Evolutionary conservation across 495 filamentous ascomycete species (phyloP).

Genomic region (Xylaria venustula): DNA sequence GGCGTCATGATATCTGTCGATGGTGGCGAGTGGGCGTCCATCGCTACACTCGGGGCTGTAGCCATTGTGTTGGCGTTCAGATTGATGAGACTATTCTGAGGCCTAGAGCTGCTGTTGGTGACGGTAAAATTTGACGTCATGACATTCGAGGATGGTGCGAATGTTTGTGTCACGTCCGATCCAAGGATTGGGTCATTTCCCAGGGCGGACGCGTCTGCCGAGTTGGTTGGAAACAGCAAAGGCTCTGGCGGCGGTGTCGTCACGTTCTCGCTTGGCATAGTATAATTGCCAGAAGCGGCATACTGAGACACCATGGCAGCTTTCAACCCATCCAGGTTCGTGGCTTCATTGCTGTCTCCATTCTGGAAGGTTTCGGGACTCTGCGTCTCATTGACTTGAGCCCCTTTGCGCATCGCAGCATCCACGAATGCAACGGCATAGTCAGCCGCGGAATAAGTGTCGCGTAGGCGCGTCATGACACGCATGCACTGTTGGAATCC

Average conservation of each 20-base stretch:
- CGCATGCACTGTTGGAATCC: slow-evolving; percentile 86
- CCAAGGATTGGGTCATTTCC: slow-evolving; percentile 3
- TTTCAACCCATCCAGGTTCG: slow-evolving; percentile 22
- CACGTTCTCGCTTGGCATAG: slow-evolving; percentile 20
- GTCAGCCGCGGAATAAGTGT: slow-evolving; percentile 84
- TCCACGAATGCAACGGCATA: slow-evolving; percentile 84
- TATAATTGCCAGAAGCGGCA: slow-evolving; percentile 2
- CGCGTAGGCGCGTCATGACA: slow-evolving; percentile 74
- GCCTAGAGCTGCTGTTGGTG: slow-evolving; percentile 16
- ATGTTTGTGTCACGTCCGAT: slow-evolving; percentile 8
- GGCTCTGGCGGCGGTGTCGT: slow-evolving; percentile 46
- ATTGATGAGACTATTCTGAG: slow-evolving; percentile 3
- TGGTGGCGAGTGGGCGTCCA: slow-evolving; percentile 29
- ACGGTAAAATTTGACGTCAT: slow-evolving; percentile 20
- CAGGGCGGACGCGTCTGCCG: slow-evolving; percentile 25
- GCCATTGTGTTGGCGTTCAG: not conserved
- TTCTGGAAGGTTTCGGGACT: slow-evolving; percentile 12
- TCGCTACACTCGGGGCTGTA: slow-evolving; percentile 13
- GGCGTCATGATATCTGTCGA: slow-evolving; percentile 35
- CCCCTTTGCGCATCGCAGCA: slow-evolving; percentile 77
- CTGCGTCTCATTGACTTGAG: slow-evolving; percentile 26
- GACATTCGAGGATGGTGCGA: not conserved
- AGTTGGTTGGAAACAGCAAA: slow-evolving; percentile 30
- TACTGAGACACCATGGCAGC: slow-evolving; percentile 21
- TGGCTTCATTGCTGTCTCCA: slow-evolving; percentile 1